Evolutionary conservation across 345 rosid species (phyloP), one percentile per base, ranked within the genome.

Genomic region (Reutealis trisperma): DNA sequence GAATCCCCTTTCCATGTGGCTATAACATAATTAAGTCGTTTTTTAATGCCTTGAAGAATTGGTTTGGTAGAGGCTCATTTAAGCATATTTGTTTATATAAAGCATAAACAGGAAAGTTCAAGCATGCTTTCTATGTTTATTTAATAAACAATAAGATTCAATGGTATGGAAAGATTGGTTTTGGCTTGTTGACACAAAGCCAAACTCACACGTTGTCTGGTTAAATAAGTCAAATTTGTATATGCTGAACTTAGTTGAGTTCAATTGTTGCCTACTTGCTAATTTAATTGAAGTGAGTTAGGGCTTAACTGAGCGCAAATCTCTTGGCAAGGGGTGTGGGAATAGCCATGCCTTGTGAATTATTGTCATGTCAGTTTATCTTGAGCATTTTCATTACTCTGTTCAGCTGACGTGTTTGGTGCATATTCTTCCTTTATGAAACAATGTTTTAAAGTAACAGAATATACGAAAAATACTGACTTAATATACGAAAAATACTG

Each of bases 401-500:
- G 37, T 57, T 70, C 49, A 19, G 16, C 41, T 42, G 19, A 47
- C 25, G 34, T 59, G n/a, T 15, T 37, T 64, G 52, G 27, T 72
- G 74, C 34, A n/a, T 47, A 45, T 70, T 21, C 19, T 61, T 62
- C 60, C 8, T 18, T 32, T 45, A 68, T 70, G 69, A 34, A 70
- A n/a, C 45, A 12, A 70, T 18, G 12, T 14, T 52, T 52, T 34
- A 34, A 42, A 67, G 1, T 16, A 14, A 61, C 27, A 25, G 34
- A 24, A 64, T 22, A 55, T 62, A 21, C 32, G 16, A n/a, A 24
- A 21, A n/a, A n/a, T n/a, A n/a, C n/a, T n/a, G n/a, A n/a, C n/a
- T n/a, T n/a, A n/a, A n/a, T n/a, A n/a, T n/a, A n/a, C n/a, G n/a
- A n/a, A n/a, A 63, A 54, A 68, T 2, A 5, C 14, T 47, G 51